Evolutionary conservation across 345 rosid genomes (phyloP).

Genomic region (Bruguiera parviflora): DNA sequence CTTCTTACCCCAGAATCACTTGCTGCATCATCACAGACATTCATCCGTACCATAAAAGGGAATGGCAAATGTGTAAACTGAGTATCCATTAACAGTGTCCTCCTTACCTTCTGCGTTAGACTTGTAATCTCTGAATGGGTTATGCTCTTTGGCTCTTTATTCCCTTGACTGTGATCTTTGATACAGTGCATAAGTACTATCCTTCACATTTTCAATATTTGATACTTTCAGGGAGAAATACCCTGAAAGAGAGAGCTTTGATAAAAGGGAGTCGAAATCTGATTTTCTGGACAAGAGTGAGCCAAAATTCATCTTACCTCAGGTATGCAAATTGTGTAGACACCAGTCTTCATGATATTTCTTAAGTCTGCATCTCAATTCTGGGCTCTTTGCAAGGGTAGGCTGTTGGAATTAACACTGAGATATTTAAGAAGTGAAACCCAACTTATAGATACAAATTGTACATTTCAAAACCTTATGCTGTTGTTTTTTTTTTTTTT

Average conservation of each 20-base stretch:
- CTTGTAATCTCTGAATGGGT: slow-evolving; percentile 43
- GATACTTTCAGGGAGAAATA: slow-evolving; percentile 56
- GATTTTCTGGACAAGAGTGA: slow-evolving; percentile 43
- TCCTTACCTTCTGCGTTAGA: slow-evolving; percentile 37
- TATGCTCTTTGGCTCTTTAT: slow-evolving; percentile 12
- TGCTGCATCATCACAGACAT: slow-evolving; percentile 36
- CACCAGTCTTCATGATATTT: neutral
- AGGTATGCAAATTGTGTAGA: slow-evolving; percentile 38
- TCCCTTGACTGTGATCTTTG: neutral
- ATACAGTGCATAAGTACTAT: neutral
- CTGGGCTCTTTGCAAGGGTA: neutral
- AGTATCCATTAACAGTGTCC: slow-evolving; percentile 21
- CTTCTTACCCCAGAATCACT: slow-evolving; percentile 59
- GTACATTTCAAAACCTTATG: slow-evolving; percentile 48
- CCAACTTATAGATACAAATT: too few species aligned
- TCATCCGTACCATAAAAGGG: slow-evolving; percentile 36
- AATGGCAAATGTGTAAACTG: slow-evolving; percentile 21
- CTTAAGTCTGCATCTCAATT: neutral
- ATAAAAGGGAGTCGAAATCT: slow-evolving; percentile 48
- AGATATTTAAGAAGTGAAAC: slow-evolving; percentile 33
- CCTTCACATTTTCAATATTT: slow-evolving; percentile 9
- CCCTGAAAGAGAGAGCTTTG: slow-evolving; percentile 54
- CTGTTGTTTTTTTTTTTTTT: too few species aligned
- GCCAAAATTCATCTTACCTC: slow-evolving; percentile 61
- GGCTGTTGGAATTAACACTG: too few species aligned